Percentiles rank a stretch among this genome's conserved stretches.
Evolutionary conservation across 768 basidiomycete genomes (phyloP).

Genomic region (Agaricus subrufescens): DNA sequence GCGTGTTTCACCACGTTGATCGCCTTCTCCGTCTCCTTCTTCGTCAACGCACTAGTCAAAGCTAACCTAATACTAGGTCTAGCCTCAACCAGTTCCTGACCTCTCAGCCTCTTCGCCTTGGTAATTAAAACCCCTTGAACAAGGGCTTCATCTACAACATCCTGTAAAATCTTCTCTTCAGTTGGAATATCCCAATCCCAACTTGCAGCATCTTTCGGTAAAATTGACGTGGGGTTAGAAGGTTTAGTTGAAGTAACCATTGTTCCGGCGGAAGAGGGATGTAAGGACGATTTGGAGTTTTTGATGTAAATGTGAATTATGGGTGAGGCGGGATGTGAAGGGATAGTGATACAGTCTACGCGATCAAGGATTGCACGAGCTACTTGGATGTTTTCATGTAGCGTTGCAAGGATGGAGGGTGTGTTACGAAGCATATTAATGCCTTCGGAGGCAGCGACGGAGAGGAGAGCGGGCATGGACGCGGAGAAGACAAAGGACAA

Average conservation of each 20-base stretch:
- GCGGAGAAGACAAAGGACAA: conserved; percentile 96
- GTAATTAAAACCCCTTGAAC: conserved; percentile 83
- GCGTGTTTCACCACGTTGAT: conserved; percentile 67
- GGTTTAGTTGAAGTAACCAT: conserved; percentile 9
- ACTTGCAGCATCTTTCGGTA: conserved; percentile 33
- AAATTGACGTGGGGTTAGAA: conserved; percentile 6
- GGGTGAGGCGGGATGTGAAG: conserved; percentile 82
- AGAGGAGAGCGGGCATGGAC: conserved; percentile 84
- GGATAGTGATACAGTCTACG: conserved; percentile 75
- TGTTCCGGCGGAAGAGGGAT: conserved; percentile 20
- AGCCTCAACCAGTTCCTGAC: conserved; percentile 80
- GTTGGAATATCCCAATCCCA: conserved; percentile 55
- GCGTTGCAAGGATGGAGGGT: conserved; percentile 67
- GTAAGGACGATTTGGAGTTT: conserved; percentile 20
- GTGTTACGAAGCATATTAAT: conserved; percentile 74
- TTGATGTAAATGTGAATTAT: conserved; percentile 81
- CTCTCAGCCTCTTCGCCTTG: conserved; percentile 72
- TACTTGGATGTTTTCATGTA: conserved; percentile 77
- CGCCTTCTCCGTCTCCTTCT: conserved; percentile 92
- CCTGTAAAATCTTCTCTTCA: conserved; percentile 84
- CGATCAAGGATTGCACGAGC: conserved; percentile 81
- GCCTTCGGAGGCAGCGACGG: conserved; percentile 83
- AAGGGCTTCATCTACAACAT: conserved; percentile 85
- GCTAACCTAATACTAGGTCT: conserved; percentile 85
- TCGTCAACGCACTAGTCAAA: conserved; percentile 70